These are phyloP conservation scores for Venturia carpophila DNA, from an alignment of 2,329 filamentous ascomycete genomes.

Conservation along the genomic window DNA sequence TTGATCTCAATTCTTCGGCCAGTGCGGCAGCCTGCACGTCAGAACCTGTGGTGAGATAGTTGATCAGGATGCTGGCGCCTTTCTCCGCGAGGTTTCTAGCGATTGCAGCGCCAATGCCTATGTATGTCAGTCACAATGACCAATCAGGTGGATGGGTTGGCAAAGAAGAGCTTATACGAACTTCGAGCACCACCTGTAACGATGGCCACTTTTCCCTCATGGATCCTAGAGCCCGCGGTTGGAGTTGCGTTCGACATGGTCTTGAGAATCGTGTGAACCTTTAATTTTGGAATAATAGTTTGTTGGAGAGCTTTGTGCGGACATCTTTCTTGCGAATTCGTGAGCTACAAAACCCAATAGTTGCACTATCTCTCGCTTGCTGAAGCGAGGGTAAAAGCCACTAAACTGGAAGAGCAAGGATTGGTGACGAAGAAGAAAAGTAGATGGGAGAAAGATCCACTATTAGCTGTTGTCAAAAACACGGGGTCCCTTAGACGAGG, in stretches of 20 bases:
- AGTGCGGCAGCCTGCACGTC: conserved; percentile 44
- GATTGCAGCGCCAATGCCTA: conserved; percentile 65
- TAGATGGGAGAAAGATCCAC: not conserved
- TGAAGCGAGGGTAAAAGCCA: not conserved
- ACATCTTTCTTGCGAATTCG: not conserved
- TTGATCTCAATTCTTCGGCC: conserved; percentile 46
- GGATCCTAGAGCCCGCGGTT: not conserved
- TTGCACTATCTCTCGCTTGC: not conserved
- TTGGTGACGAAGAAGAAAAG: not conserved
- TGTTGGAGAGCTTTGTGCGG: not conserved
- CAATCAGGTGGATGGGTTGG: not conserved
- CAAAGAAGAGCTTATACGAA: not conserved
- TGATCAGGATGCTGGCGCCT: conserved; percentile 60
- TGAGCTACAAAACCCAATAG: not conserved
- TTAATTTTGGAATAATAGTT: not conserved
- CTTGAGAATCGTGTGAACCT: not conserved
- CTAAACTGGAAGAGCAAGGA: not conserved
- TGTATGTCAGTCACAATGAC: conserved; percentile 16
- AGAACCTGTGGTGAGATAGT: conserved; percentile 61
- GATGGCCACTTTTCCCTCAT: conserved; percentile 10
- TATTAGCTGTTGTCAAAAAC: not conserved
- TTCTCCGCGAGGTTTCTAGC: conserved; percentile 64
- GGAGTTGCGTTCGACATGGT: not conserved
- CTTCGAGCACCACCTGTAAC: conserved; percentile 10
- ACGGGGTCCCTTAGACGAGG: not conserved